Conservation (phyloP, 2,329 filamentous ascomycete species). For the Fusarium fracticaudum region DNA sequence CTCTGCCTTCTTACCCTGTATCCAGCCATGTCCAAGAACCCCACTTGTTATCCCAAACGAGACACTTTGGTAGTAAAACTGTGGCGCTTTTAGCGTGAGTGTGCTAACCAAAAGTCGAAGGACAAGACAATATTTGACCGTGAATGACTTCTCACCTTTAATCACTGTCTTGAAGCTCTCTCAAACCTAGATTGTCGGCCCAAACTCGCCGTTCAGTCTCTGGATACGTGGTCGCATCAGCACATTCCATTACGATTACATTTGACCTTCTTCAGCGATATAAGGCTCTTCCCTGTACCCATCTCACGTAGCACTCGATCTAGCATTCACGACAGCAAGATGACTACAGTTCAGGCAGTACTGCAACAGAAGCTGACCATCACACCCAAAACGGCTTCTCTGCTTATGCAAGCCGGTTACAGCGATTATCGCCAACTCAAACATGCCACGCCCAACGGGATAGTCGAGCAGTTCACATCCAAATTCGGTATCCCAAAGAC, state of each 20-base stretch:
- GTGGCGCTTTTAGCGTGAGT: background rate
- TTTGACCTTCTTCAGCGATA: too few relatives aligned
- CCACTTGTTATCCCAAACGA: background rate
- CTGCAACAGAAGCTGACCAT: background rate
- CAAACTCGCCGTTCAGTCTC: background rate
- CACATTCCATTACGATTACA: background rate
- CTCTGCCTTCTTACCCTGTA: background rate
- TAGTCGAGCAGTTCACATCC: background rate
- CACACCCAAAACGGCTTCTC: background rate
- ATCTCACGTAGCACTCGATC: rapidly evolving
- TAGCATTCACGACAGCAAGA: background rate
- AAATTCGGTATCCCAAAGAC: background rate
- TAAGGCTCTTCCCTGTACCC: rapidly evolving
- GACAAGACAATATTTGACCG: background rate
- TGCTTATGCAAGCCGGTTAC: background rate
- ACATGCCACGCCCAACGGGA: background rate
- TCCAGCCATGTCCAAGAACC: background rate
- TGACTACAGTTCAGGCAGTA: background rate
- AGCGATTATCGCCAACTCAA: background rate
- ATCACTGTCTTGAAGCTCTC: background rate
- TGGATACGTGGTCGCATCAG: background rate
- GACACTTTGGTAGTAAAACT: rapidly evolving
- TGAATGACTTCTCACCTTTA: background rate
- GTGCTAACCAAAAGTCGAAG: background rate
- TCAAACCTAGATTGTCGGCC: rapidly evolving